These are phyloP conservation scores for Teratosphaeria viscida DNA, from an alignment of 2,329 filamentous ascomycete species.

Conservation along the genomic window DNA sequence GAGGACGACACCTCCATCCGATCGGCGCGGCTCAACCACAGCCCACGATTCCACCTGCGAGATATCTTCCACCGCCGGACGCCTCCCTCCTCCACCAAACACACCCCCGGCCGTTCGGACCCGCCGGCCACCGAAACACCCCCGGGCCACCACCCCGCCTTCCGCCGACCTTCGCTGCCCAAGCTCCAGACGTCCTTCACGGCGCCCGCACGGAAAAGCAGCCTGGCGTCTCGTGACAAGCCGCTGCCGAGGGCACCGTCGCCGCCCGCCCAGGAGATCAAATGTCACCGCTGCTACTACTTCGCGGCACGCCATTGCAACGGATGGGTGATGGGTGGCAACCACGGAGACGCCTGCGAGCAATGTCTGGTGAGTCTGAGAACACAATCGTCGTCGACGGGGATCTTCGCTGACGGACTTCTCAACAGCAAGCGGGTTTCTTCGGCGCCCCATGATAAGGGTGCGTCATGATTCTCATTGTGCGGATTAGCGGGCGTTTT, in stretches of 20 bases:
- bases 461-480: background rate
- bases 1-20: constrained; percentile 8
- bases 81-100: constrained; percentile 13
- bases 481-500: background rate
- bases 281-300: constrained; percentile 27
- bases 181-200: constrained; percentile 16
- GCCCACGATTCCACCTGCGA: constrained; percentile 13
- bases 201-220: constrained; percentile 10
- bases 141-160: background rate
- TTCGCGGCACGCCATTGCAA: constrained; percentile 26
- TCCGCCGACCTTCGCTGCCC: constrained; percentile 16
- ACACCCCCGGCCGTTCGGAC: background rate
- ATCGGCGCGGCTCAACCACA: constrained; percentile 4
- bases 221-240: constrained; percentile 2
- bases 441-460: constrained; percentile 14
- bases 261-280: constrained; percentile 16
- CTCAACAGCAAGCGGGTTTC: constrained; percentile 20
- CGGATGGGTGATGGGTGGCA: constrained; percentile 26
- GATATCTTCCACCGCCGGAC: constrained; percentile 16
- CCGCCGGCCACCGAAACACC: background rate
- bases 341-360: constrained; percentile 25
- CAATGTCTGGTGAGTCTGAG: constrained; percentile 15
- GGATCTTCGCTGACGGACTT: constrained; percentile 2
- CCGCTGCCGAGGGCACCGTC: constrained; percentile 4
- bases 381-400: background rate